Evolutionary conservation across 495 filamentous ascomycete species (phyloP), one percentile per base, ranked within the genome.

Genomic region (Barbatosphaeria neglecta): DNA sequence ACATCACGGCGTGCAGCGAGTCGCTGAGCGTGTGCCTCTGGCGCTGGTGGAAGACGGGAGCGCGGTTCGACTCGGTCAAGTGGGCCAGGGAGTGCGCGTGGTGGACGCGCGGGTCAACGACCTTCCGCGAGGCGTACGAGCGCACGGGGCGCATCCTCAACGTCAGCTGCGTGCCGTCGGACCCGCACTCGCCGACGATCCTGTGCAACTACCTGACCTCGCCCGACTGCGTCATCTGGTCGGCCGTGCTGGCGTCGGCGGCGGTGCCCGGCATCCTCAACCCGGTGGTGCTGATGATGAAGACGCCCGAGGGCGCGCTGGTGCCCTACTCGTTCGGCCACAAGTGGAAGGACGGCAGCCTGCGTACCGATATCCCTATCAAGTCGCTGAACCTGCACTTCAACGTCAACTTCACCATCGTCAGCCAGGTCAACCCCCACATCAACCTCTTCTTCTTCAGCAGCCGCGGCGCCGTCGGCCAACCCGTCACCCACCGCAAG

Each of bases 391-490:
- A 97, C 56, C 70, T 92, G 1, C 87, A 95, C 61, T 97, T 97
- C 75, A 95, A 95, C 62, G 93, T 97, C 55, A 94, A 90, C 52
- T 98, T 97, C 64, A 86, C 84, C 46, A 89, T 98, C 51, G 92
- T 98, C 59, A 85, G 79, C 45, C 92, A 98, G 65, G 90, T 96
- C 24, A 98, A 98, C 59, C 92, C 93, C 1, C 92, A 97, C 60
- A 85, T 98, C 64, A 96, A 94, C 55, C 77, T 96, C 16, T 97
- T 98, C 74, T 96, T 98, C 72, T 98, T 97, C 71, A 90, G 84
- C 24, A 90, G 88, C 3, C 78, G 93, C 28, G 92, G 92, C 13
- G 80, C 83, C 1, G 88, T 97, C 37, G 92, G 92, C 25, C 80
- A 86, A 20, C 92, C 92, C 22, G 92, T 98, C 27, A 96, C 92